phyloP scores from a whole-genome alignment of 2,329 filamentous ascomycete genomes.

The Coniella vitis region DNA sequence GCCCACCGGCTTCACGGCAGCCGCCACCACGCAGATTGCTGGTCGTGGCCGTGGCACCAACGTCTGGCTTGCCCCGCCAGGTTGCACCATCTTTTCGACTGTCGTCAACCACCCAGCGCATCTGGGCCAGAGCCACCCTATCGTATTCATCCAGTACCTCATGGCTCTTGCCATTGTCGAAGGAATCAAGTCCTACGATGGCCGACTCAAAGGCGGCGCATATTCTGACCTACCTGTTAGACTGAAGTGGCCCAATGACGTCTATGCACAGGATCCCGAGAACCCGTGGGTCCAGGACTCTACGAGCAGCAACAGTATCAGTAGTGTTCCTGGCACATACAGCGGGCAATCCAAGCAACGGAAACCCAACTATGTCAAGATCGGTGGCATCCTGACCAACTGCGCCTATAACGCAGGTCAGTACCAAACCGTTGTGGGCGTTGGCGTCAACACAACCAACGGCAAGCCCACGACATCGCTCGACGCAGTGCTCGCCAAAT shows the following conservation, averaged over 20 bases:
- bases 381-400: slow-evolving; percentile 88
- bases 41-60: slow-evolving; percentile 85
- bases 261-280: slow-evolving; percentile 62
- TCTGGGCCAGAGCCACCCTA: slow-evolving; percentile 64
- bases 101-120: slow-evolving; percentile 77
- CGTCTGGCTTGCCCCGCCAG: slow-evolving; percentile 88
- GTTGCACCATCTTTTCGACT: slow-evolving; percentile 80
- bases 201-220: neutral
- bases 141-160: slow-evolving; percentile 92
- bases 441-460: slow-evolving; percentile 83
- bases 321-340: too few relatives aligned
- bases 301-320: neutral
- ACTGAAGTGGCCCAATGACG: slow-evolving; percentile 97
- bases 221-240: slow-evolving; percentile 74
- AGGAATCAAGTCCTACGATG: slow-evolving; percentile 72
- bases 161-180: slow-evolving; percentile 80
- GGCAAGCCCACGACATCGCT: slow-evolving; percentile 80
- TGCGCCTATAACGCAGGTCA: slow-evolving; percentile 69
- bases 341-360: slow-evolving; percentile 15
- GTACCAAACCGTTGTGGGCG: slow-evolving; percentile 81
- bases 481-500: slow-evolving; percentile 57
- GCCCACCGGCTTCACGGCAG: slow-evolving; percentile 79
- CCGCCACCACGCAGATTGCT: slow-evolving; percentile 81
- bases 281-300: slow-evolving; percentile 18
- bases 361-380: slow-evolving; percentile 66